These are phyloP conservation scores for Trametes sanguinea DNA, from an alignment of 768 basidiomycete genomes.

Conservation along the genomic window DNA sequence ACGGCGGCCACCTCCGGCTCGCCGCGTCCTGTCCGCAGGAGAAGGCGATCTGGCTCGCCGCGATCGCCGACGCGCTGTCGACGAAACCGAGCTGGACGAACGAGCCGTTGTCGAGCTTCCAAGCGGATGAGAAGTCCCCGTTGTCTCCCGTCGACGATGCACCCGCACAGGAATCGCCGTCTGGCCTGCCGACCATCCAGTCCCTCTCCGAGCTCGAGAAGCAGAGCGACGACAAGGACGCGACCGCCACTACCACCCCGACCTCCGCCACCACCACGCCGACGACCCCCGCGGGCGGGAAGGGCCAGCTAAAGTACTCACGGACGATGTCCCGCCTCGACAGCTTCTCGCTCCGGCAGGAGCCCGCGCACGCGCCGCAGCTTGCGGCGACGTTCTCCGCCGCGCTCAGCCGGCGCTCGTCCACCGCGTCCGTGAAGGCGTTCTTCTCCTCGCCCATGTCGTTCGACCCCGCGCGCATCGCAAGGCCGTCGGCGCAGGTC, in stretches of 20 bases:
- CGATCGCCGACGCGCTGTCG: slow-evolving; percentile 57
- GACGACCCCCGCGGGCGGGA: neutral
- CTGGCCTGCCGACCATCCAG: slow-evolving; percentile 35
- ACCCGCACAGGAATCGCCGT: slow-evolving; percentile 9
- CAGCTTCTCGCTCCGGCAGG: slow-evolving; percentile 21
- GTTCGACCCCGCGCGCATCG: slow-evolving; percentile 61
- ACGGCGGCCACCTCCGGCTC: slow-evolving; percentile 79
- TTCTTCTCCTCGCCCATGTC: slow-evolving; percentile 51
- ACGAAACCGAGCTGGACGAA: slow-evolving; percentile 49
- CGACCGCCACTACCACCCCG: neutral
- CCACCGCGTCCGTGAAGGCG: slow-evolving; percentile 61
- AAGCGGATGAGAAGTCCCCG: slow-evolving; percentile 43
- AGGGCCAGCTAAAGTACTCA: slow-evolving; percentile 9
- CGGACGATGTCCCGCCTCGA: slow-evolving; percentile 25
- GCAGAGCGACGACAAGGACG: slow-evolving; percentile 8
- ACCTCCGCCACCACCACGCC: neutral
- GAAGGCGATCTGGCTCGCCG: slow-evolving; percentile 83
- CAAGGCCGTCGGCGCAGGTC: slow-evolving; percentile 65
- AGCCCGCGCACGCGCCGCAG: neutral
- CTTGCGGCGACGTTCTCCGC: slow-evolving; percentile 37
- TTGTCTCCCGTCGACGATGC: slow-evolving; percentile 30
- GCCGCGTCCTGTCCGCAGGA: slow-evolving; percentile 83
- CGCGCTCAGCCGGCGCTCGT: slow-evolving; percentile 52
- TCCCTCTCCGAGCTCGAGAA: slow-evolving; percentile 33
- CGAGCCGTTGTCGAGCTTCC: slow-evolving; percentile 67